Evolutionary conservation across 495 filamentous ascomycete species (phyloP), one percentile per base, ranked within the genome.

Genomic region (Trichoderma asperelloides): DNA sequence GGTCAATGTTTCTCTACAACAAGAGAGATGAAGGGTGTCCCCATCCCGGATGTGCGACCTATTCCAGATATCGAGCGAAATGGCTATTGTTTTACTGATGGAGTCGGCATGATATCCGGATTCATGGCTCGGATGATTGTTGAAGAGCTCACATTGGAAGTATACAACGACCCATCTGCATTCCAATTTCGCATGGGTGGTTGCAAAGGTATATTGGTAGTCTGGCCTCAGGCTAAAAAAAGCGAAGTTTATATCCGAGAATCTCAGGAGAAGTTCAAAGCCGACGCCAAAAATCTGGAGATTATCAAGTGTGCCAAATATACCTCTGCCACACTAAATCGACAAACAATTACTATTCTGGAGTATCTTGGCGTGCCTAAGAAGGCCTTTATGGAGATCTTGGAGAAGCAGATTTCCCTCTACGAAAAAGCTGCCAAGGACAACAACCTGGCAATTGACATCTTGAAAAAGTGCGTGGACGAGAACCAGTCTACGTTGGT

Each of bases 1-100:
- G 95, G 96, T 0, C 96, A 98, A 77, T 96, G 92, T 74, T 97
- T 98, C 74, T 97, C 95, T 0, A 97, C 95, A 0, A 98, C 95
- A 0, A 81, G 89, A 62, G 86, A 89, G 28, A 84, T 96, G 62
- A 72, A 71, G 8, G 76, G 76, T 30, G 76, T 80, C 15, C 74
- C 74, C 2, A 74, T 85, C 23, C 76, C 79, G 0, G 69, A 60
- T 8, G 76, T 81, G 8, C 77, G 78, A 23, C 71, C 76, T 3
- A 86, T 88, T 15, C 66, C 78, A 2, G 95, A 98, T 67, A 80
- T 96, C 8, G 78, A 84, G 45, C 82, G 83, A 7, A 86, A 88
- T 62, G 84, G 81, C 0, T 87, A 82, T 73, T 86, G 75, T 63
- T 98, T 98, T 74, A 93, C 92, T 0, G 95, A 98, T 74, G 96